These are phyloP conservation scores for Colletotrichum nymphaeae DNA, from an alignment of 2,329 filamentous ascomycete genomes.

Conservation along the genomic window DNA sequence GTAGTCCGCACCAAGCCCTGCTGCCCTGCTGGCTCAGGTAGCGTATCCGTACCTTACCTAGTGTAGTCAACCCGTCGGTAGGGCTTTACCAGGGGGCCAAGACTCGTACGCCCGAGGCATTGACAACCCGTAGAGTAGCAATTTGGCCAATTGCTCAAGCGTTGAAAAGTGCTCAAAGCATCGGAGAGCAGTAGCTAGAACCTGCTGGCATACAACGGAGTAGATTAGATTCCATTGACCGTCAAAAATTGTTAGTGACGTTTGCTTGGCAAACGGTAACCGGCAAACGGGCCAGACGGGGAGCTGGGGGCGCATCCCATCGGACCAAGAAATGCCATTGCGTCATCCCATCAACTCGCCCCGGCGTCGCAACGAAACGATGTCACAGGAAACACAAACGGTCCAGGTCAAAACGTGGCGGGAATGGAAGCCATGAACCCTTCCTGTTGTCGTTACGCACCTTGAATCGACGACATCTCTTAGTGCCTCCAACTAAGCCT, in stretches of 20 bases:
- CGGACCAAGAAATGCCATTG: neutral
- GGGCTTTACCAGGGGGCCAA: neutral
- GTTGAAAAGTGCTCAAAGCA: neutral
- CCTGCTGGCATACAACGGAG: too few species aligned
- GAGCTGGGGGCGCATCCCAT: neutral
- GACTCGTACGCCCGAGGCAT: neutral
- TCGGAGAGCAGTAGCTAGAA: neutral
- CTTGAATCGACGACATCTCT: constrained; percentile 12
- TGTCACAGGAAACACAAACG: constrained; percentile 9
- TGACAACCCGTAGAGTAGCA: neutral
- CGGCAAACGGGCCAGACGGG: neutral
- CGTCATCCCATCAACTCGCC: neutral
- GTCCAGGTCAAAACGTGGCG: neutral
- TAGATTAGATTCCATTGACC: too few species aligned
- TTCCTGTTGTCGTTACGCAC: neutral
- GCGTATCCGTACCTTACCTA: neutral
- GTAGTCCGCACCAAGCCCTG: neutral
- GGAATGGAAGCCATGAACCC: neutral
- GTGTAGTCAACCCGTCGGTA: neutral
- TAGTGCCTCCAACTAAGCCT: neutral
- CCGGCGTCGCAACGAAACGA: neutral
- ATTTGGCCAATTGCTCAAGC: neutral
- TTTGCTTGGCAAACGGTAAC: neutral
- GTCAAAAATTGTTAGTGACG: too few species aligned
- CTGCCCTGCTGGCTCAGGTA: neutral